Base-by-base conservation (phyloP, 2,329 filamentous ascomycete species). In the Botrytis medusae region DNA sequence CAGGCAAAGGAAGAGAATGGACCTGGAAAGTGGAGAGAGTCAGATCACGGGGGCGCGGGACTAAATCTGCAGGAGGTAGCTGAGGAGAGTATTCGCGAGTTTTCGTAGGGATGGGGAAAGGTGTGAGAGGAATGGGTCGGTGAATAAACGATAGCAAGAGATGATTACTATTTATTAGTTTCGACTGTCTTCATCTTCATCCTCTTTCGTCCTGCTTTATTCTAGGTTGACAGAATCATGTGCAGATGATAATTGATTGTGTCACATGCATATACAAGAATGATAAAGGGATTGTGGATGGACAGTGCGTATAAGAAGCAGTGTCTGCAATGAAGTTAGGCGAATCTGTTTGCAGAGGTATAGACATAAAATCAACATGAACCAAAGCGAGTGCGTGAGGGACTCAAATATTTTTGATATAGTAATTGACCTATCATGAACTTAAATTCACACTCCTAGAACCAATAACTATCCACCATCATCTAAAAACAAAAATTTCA, bases 401-500 rank as follows among this genome's bases (percentile, higher is more conserved):
- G 10, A 18, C n/a, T 14, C 14, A 9, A 29, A 5, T 57, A 9
- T 16, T 57, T 29, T 54, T 29, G 3, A 44, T 44, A 16, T 54
- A 57, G n/a, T 32, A 29, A 18, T 18, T 9, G 16, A 29, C 6
- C n/a, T 18, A 57, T 57, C n/a, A 57, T 18, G 18, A 2, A 29
- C 51, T 29, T 29, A 18, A 29, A 32, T 57, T 18, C 0, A 18
- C n/a, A 57, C 7, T 14, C n/a, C 14, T 57, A 29, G 14, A 57
- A 57, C 8, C 14, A 16, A 8, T 12, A 0, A 25, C 10, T 29
- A 34, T 46, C 25, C 6, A 32, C 10, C 22, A 32, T 72, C 71
- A 74, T n/a, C 60, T 68, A 77, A 80, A 80, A 40, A 78, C 74
- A 73, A 77, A 79, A 61, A 79, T 74, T 63, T 79, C 77, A 72